These are phyloP conservation scores for Boletus semigastroideus DNA, from an alignment of 1,284 basidiomycete genomes.

Conservation along the genomic window DNA sequence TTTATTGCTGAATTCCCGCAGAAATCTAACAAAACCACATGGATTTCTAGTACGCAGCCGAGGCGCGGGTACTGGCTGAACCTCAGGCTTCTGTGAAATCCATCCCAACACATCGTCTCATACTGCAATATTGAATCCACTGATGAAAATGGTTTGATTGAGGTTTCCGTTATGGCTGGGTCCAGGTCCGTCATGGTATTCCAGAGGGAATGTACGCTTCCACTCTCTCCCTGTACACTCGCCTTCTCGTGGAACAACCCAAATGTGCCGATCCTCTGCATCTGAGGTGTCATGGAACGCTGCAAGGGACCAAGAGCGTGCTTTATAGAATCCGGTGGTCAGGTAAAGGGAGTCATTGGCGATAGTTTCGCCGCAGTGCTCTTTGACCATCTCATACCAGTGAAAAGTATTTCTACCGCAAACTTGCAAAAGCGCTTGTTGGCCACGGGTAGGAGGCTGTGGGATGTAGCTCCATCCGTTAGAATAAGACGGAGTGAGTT, in stretches of 20 bases:
- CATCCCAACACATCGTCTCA: neutral
- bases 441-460: neutral
- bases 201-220: neutral
- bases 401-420: neutral
- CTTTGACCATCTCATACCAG: neutral
- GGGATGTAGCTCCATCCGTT: neutral
- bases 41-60: neutral
- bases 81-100: neutral
- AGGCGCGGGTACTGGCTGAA: neutral
- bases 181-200: neutral
- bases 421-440: neutral
- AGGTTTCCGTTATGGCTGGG: neutral
- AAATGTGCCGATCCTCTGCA: neutral
- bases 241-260: neutral
- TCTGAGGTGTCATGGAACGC: too few species aligned
- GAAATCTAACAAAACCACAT: neutral
- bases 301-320: neutral
- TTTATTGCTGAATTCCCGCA: neutral
- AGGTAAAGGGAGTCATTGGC: neutral
- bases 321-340: neutral
- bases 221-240: neutral
- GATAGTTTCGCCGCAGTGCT: neutral
- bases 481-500: neutral
- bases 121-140: neutral
- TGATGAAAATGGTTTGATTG: conserved; percentile 12